phyloP scores from a whole-genome alignment of 1,284 basidiomycete species.

The Boletus subluridellus region DNA sequence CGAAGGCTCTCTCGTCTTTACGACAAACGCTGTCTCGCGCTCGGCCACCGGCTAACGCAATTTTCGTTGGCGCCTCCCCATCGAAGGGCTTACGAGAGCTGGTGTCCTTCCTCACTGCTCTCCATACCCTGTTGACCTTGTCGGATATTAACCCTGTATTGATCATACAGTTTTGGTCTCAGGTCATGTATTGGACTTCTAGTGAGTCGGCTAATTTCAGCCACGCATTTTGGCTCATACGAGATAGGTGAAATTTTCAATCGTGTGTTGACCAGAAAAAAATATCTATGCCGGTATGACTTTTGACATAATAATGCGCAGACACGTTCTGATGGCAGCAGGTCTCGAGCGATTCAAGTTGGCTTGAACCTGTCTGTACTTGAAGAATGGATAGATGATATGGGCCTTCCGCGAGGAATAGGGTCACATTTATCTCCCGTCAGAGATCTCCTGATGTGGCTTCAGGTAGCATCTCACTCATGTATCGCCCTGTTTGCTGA shows the following conservation, averaged over 20 bases:
- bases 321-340: constrained; percentile 28
- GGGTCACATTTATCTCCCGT: constrained; percentile 82
- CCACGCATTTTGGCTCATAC: constrained; percentile 10
- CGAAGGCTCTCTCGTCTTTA: constrained; percentile 60
- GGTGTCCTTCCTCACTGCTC: constrained; percentile 81
- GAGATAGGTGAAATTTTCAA: constrained; percentile 88
- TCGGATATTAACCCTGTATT: constrained; percentile 92
- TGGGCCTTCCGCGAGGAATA: constrained; percentile 78
- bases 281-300: constrained; percentile 83
- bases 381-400: constrained; percentile 89
- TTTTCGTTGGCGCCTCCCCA: constrained; percentile 50
- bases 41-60: constrained; percentile 44
- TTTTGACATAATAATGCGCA: background rate
- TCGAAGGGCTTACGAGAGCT: constrained; percentile 62
- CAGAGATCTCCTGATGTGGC: constrained; percentile 82
- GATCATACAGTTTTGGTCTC: constrained; percentile 89
- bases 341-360: constrained; percentile 86
- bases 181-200: constrained; percentile 90
- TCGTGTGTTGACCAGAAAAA: constrained; percentile 85
- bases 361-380: constrained; percentile 82
- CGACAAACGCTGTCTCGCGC: constrained; percentile 56
- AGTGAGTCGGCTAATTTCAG: constrained; percentile 47
- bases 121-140: constrained; percentile 80
- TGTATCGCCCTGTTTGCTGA: constrained; percentile 11
- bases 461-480: constrained; percentile 56